Percentiles rank a stretch among this genome's conserved stretches.
Evolutionary conservation across 1,284 basidiomycete genomes (phyloP).

Genomic region (Pisolithus thermaeus): DNA sequence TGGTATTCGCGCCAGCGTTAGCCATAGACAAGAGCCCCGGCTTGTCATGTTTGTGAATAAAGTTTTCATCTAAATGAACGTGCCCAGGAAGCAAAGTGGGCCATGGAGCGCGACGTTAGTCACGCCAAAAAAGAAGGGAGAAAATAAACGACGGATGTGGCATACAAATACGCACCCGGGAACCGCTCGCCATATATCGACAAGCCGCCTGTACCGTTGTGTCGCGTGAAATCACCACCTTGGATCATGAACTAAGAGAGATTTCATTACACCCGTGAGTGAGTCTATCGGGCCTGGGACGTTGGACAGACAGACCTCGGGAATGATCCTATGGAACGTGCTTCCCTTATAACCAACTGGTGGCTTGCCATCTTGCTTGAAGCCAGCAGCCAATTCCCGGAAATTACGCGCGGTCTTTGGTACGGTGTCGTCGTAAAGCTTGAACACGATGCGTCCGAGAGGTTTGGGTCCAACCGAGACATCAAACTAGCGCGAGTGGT

Average conservation of each 20-base stretch:
- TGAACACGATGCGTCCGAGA: slow-evolving; percentile 71
- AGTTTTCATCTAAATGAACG: slow-evolving; percentile 72
- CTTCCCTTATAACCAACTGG: slow-evolving; percentile 58
- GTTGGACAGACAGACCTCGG: slow-evolving; percentile 39
- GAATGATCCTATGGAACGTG: slow-evolving; percentile 83
- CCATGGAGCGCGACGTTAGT: not conserved
- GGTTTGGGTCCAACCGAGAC: slow-evolving; percentile 65
- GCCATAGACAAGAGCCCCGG: slow-evolving; percentile 92
- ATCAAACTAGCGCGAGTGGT: slow-evolving; percentile 63
- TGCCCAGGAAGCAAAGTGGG: not conserved
- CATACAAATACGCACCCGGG: slow-evolving; percentile 40
- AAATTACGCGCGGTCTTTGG: slow-evolving; percentile 81
- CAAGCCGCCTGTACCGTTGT: slow-evolving; percentile 84
- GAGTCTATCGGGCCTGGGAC: not conserved
- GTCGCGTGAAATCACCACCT: slow-evolving; percentile 69
- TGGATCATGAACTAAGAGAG: slow-evolving; percentile 74
- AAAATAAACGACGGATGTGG: not conserved
- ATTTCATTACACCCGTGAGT: not conserved
- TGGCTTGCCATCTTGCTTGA: slow-evolving; percentile 43
- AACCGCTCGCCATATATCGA: slow-evolving; percentile 89
- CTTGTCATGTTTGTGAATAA: slow-evolving; percentile 70
- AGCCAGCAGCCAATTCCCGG: slow-evolving; percentile 72
- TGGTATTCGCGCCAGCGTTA: slow-evolving; percentile 67
- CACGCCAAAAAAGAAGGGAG: not conserved
- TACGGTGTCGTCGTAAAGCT: slow-evolving; percentile 62